Evolutionary conservation across 306 rosid genomes (phyloP).

Genomic region (Acmispon strigosus): DNA sequence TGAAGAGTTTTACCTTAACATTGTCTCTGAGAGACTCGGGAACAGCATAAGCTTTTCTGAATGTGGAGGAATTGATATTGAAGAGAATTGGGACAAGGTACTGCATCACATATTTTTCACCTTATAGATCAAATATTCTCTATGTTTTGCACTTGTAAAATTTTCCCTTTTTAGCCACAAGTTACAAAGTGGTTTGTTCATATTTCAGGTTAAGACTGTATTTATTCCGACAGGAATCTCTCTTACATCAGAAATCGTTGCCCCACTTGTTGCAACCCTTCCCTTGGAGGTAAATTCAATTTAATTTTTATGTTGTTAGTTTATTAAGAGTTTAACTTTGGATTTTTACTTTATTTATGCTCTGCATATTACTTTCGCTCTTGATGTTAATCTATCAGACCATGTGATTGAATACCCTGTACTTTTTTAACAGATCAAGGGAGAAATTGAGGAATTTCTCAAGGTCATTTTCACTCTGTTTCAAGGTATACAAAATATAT

Average conservation of each 20-base stretch:
- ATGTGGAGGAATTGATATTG: slow-evolving; percentile 96
- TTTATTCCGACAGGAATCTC: slow-evolving; percentile 75
- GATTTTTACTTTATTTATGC: background rate
- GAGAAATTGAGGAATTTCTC: slow-evolving; percentile 77
- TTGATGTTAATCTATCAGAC: background rate
- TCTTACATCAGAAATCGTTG: slow-evolving; percentile 62
- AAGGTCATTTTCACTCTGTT: slow-evolving; percentile 62
- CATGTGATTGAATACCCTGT: background rate
- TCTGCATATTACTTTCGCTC: background rate
- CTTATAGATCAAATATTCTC: background rate
- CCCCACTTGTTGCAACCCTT: slow-evolving; percentile 92
- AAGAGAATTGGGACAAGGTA: slow-evolving; percentile 98
- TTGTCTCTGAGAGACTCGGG: slow-evolving; percentile 90
- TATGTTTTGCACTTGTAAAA: background rate
- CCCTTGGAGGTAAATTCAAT: slow-evolving; percentile 71
- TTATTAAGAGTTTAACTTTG: background rate
- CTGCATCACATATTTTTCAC: background rate
- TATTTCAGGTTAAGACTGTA: slow-evolving; percentile 75
- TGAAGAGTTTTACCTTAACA: slow-evolving; percentile 88
- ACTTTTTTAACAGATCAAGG: slow-evolving; percentile 50
- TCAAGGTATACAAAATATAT: slow-evolving; percentile 55
- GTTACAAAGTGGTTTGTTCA: slow-evolving; percentile 16
- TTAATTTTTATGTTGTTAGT: background rate
- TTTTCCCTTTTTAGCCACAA: background rate
- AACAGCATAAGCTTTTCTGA: slow-evolving; percentile 89